These are phyloP conservation scores for Cystobasidium tubakii DNA, from an alignment of 768 basidiomycete genomes.

Conservation along the genomic window DNA sequence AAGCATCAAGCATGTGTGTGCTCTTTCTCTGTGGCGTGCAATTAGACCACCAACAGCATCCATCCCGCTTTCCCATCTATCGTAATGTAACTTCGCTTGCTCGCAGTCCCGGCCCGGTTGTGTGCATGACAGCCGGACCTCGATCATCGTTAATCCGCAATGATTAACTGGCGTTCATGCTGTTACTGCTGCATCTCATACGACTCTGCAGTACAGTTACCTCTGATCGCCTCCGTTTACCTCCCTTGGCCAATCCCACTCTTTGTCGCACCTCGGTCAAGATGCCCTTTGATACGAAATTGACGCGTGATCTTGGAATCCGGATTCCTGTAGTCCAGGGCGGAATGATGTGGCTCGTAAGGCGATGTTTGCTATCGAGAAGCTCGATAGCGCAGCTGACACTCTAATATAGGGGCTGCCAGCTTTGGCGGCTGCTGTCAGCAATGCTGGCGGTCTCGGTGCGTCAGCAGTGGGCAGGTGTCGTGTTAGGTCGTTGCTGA, in stretches of 20 bases:
- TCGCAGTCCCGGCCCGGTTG: too few relatives aligned
- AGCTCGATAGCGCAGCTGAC: not conserved
- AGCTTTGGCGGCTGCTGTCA: slow-evolving; percentile 12
- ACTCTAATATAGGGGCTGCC: slow-evolving; percentile 3
- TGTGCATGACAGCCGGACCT: too few relatives aligned
- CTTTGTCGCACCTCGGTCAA: too few relatives aligned
- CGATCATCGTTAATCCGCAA: too few relatives aligned
- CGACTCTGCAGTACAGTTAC: too few relatives aligned
- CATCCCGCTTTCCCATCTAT: not conserved
- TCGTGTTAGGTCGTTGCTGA: not conserved
- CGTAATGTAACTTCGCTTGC: not conserved
- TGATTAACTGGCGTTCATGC: too few relatives aligned
- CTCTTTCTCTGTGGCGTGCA: too few relatives aligned
- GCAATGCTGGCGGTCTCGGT: slow-evolving; percentile 32
- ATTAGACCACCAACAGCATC: too few relatives aligned
- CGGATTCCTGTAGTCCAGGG: slow-evolving; percentile 19
- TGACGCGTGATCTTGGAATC: slow-evolving; percentile 36
- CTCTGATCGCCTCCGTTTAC: too few relatives aligned
- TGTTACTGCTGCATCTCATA: too few relatives aligned
- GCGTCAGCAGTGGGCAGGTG: not conserved
- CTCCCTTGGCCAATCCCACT: too few relatives aligned
- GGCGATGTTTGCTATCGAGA: not conserved
- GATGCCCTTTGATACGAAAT: slow-evolving; percentile 17
- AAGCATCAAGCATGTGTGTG: too few relatives aligned
- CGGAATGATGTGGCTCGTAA: slow-evolving; percentile 34